Conservation (phyloP, 1,139 yeast species). For the Protomyces gravidus region DNA sequence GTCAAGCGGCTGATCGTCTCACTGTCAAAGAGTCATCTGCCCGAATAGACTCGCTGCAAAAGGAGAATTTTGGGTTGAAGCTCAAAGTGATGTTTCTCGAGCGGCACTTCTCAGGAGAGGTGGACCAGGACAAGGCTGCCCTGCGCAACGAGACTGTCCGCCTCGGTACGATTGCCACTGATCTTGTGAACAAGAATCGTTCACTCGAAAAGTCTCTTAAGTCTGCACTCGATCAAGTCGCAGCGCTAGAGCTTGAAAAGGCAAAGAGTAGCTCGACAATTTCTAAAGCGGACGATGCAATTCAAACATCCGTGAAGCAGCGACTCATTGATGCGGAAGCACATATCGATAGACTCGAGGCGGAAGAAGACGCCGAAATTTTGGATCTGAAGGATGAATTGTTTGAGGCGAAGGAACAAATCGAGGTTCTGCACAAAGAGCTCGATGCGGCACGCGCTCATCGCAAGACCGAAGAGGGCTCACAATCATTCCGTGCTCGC, state of each 20-base stretch:
- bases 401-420: neutral
- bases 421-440: neutral
- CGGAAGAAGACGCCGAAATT: conserved; percentile 13
- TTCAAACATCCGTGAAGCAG: neutral
- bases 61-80: conserved; percentile 22
- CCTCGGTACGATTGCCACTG: conserved; percentile 12
- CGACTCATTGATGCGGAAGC: neutral
- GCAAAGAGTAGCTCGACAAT: neutral
- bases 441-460: neutral
- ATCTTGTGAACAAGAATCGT: conserved; percentile 6
- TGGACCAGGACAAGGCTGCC: conserved; percentile 20
- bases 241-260: neutral
- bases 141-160: conserved; percentile 20
- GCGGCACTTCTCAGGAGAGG: conserved; percentile 18
- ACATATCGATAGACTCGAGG: neutral
- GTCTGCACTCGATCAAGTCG: neutral
- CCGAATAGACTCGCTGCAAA: conserved; percentile 19
- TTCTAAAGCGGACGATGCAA: neutral
- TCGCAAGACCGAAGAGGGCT: neutral
- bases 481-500: neutral
- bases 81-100: conserved; percentile 26
- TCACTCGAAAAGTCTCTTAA: neutral
- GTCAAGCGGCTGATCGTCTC: conserved; percentile 9
- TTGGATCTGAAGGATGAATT: conserved; percentile 4
- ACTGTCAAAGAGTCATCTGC: conserved; percentile 24